phyloP scores from a whole-genome alignment of 2,329 filamentous ascomycete genomes.

The Botrytis pseudocinerea region DNA sequence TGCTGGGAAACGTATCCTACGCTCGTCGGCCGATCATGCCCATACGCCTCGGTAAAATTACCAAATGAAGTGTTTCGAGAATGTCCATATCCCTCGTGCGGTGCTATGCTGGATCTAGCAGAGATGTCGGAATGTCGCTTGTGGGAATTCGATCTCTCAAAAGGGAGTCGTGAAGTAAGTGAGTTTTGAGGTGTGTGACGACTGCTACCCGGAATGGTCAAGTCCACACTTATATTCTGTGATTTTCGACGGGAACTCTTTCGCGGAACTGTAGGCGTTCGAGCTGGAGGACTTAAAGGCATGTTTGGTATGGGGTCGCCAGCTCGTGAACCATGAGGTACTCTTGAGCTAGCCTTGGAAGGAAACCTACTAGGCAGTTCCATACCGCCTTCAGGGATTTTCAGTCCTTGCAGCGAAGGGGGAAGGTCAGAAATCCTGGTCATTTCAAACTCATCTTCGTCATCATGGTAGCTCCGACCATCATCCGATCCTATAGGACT shows the following conservation, averaged over 20 bases:
- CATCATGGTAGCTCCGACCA: slow-evolving; percentile 50
- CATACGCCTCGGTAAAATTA: slow-evolving; percentile 40
- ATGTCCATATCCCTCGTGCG: slow-evolving; percentile 49
- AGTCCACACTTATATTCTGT: slow-evolving; percentile 34
- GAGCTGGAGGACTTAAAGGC: slow-evolving; percentile 27
- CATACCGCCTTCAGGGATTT: slow-evolving; percentile 41
- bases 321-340: slow-evolving; percentile 28
- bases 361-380: slow-evolving; percentile 60
- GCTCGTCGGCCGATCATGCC: slow-evolving; percentile 53
- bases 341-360: slow-evolving; percentile 55
- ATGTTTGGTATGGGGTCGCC: slow-evolving; percentile 45
- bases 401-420: slow-evolving; percentile 62
- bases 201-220: slow-evolving; percentile 19
- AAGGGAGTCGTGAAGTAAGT: slow-evolving; percentile 49
- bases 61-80: slow-evolving; percentile 33
- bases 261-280: slow-evolving; percentile 57
- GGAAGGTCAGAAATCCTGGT: slow-evolving; percentile 51
- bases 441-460: slow-evolving; percentile 46
- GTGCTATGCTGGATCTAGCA: slow-evolving; percentile 52
- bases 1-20: slow-evolving; percentile 60
- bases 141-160: slow-evolving; percentile 57
- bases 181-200: slow-evolving; percentile 31
- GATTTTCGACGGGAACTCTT: slow-evolving; percentile 67
- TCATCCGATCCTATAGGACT: slow-evolving; percentile 42
- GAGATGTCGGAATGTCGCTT: slow-evolving; percentile 54